A percentile compares a stretch with the other conserved stretches of the same genome.
Evolutionary conservation across 1,284 basidiomycete species (phyloP).

Genomic region (Sporisorium exsertum): DNA sequence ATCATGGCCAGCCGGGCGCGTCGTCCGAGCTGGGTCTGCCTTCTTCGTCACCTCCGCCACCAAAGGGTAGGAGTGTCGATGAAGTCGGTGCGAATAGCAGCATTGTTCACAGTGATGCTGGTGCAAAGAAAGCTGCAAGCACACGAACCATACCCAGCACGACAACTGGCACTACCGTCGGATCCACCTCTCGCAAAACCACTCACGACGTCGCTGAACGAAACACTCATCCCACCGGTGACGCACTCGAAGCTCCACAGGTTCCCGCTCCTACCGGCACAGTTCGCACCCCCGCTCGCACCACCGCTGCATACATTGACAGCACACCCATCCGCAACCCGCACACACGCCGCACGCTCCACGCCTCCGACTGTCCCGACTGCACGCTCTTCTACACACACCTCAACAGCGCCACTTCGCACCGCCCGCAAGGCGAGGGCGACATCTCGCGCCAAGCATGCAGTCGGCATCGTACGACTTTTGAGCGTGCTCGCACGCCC

Average conservation of each 20-base stretch:
- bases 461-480: slow-evolving; percentile 33
- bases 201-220: too few relatives aligned
- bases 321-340: slow-evolving; percentile 23
- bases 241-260: neutral
- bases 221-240: neutral
- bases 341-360: slow-evolving; percentile 19
- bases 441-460: slow-evolving; percentile 23
- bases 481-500: slow-evolving; percentile 21
- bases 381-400: slow-evolving; percentile 41
- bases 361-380: slow-evolving; percentile 38
- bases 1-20: neutral
- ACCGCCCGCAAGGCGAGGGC: neutral
- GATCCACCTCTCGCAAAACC: too few relatives aligned
- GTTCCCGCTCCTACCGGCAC: neutral
- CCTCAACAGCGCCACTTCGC: slow-evolving; percentile 11
- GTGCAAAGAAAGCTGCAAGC: too few relatives aligned
- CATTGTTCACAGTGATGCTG: too few relatives aligned
- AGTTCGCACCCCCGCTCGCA: neutral
- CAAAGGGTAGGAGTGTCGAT: too few relatives aligned
- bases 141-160: too few relatives aligned
- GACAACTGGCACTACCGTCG: too few relatives aligned
- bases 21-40: too few relatives aligned
- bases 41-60: too few relatives aligned
- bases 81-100: too few relatives aligned
- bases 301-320: slow-evolving; percentile 15